Percentiles rank a stretch among this genome's conserved stretches.
Conservation (phyloP, 1,139 yeast genomes). For the Yamadazyma friedrichii region DNA sequence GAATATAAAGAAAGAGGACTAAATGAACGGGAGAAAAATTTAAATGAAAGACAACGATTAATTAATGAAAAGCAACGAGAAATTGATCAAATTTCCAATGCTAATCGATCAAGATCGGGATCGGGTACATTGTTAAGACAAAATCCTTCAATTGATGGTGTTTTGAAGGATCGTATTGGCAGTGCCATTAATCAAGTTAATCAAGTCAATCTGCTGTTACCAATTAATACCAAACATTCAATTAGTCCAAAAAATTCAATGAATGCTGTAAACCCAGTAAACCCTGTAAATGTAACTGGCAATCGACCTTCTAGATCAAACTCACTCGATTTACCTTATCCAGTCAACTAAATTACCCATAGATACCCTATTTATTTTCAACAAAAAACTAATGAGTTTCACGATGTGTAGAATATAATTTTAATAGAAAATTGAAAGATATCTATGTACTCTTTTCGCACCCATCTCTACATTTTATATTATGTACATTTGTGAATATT, state of each 20-base stretch:
- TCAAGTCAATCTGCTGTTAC: background rate
- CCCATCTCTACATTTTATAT: background rate
- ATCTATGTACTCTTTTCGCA: no score
- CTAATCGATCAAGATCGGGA: conserved; percentile 6
- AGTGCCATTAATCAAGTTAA: background rate
- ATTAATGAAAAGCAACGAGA: conserved; percentile 1
- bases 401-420: no score
- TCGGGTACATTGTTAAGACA: conserved; percentile 1
- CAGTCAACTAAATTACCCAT: conserved; percentile 4
- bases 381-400: no score
- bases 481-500: conserved; percentile 38
- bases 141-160: conserved; percentile 6
- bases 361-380: background rate
- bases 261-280: no score
- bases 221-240: no score
- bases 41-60: conserved; percentile 2
- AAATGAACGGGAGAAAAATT: background rate
- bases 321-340: conserved; percentile 11
- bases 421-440: no score
- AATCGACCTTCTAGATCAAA: conserved; percentile 4
- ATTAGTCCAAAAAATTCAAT: no score
- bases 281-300: no score
- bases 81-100: background rate
- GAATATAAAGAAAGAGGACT: conserved; percentile 2
- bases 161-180: background rate